Evolutionary conservation across 2,329 filamentous ascomycete genomes (phyloP).

Genomic region (Huntiella decipiens): DNA sequence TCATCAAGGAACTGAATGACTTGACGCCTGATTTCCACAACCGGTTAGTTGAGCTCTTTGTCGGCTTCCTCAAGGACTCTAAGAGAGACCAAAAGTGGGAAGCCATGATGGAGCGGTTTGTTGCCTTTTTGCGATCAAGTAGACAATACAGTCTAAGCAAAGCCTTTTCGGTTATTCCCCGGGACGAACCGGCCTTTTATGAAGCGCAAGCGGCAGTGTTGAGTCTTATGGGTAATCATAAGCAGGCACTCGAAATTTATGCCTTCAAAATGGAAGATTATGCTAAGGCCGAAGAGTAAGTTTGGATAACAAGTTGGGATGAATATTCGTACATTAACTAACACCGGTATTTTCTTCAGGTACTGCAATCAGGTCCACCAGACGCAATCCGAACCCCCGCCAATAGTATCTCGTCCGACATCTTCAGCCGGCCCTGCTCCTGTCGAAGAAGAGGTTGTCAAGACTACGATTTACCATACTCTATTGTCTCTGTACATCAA

Average conservation of each 20-base stretch:
- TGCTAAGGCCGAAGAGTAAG: slow-evolving; percentile 78
- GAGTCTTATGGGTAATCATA: slow-evolving; percentile 88
- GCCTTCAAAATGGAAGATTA: slow-evolving; percentile 86
- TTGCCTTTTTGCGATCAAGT: slow-evolving; percentile 58
- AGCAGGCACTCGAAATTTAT: slow-evolving; percentile 90
- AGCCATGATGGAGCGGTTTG: slow-evolving; percentile 43
- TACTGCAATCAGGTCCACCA: slow-evolving; percentile 81
- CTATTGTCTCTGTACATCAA: slow-evolving; percentile 77
- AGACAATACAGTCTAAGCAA: slow-evolving; percentile 61
- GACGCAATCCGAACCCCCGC: slow-evolving; percentile 25
- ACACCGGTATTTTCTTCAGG: slow-evolving; percentile 16
- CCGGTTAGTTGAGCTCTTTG: slow-evolving; percentile 49
- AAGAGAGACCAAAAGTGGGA: slow-evolving; percentile 31
- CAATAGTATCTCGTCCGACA: slow-evolving; percentile 19
- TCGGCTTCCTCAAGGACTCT: slow-evolving; percentile 35
- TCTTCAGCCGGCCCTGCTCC: slow-evolving; percentile 17
- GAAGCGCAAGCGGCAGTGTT: slow-evolving; percentile 80
- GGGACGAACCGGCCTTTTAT: slow-evolving; percentile 69
- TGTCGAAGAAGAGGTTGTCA: slow-evolving; percentile 25
- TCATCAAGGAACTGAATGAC: slow-evolving; percentile 75
- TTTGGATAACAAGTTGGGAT: slow-evolving; percentile 12
- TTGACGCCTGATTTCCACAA: slow-evolving; percentile 75
- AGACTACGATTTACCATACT: slow-evolving; percentile 75
- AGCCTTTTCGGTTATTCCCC: slow-evolving; percentile 59
- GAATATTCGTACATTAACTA: slow-evolving; percentile 19